Percentiles rank a stretch among this genome's conserved stretches.
Evolutionary conservation across 2,329 filamentous ascomycete species (phyloP).

Genomic region (Sclerotinia nivalis): DNA sequence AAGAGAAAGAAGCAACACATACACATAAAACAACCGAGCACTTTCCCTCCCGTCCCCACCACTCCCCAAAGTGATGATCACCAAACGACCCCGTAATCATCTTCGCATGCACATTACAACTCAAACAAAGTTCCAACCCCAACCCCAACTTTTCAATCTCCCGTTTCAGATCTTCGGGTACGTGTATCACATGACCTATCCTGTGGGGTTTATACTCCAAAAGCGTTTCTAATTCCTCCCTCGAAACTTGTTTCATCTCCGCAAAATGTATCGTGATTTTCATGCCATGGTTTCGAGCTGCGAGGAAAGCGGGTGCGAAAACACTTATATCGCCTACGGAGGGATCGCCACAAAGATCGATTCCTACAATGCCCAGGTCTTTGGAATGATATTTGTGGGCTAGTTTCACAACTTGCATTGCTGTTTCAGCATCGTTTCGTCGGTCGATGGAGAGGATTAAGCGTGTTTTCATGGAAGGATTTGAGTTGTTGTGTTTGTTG

Average conservation of each 20-base stretch:
- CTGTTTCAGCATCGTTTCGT: constrained; percentile 57
- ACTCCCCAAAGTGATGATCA: constrained; percentile 77
- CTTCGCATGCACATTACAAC: constrained; percentile 76
- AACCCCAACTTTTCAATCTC: constrained; percentile 43
- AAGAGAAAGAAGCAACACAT: constrained; percentile 44
- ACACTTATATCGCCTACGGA: constrained; percentile 59
- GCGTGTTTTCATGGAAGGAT: constrained; percentile 54
- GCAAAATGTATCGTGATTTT: constrained; percentile 52
- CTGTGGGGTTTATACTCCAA: background rate
- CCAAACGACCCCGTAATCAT: constrained; percentile 66
- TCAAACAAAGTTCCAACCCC: constrained; percentile 75
- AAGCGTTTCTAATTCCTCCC: background rate
- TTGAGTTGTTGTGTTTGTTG: constrained; percentile 45
- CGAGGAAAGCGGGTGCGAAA: constrained; percentile 59
- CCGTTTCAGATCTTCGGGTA: constrained; percentile 33
- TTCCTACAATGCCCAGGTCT: constrained; percentile 64
- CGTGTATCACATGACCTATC: background rate
- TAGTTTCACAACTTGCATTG: constrained; percentile 63
- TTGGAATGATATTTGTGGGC: constrained; percentile 54
- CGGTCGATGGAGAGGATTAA: constrained; percentile 78
- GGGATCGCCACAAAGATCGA: constrained; percentile 81
- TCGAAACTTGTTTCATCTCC: background rate
- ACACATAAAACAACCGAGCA: constrained; percentile 63
- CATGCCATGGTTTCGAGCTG: constrained; percentile 57
- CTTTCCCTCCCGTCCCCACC: constrained; percentile 60